A percentile compares a stretch with the other conserved stretches of the same genome.
Evolutionary conservation across 2,329 filamentous ascomycete species (phyloP).

Genomic region (Pseudomassariella vexata): DNA sequence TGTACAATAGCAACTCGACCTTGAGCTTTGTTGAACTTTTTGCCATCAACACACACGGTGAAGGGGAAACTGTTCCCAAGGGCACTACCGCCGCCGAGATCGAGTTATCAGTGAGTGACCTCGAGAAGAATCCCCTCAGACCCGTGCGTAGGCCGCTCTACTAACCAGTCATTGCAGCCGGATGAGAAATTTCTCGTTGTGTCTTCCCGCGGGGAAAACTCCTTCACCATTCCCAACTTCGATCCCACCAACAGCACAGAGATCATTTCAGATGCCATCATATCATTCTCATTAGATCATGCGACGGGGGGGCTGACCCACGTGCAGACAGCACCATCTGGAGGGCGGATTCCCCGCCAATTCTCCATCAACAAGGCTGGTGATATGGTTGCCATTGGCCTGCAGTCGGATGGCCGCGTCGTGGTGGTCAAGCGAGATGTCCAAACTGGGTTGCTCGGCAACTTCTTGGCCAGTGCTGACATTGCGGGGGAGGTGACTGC

Average conservation of each 20-base stretch:
- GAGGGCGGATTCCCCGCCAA: constrained; percentile 61
- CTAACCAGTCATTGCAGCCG: constrained; percentile 39
- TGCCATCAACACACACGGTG: constrained; percentile 41
- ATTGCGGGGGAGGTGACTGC: constrained; percentile 39
- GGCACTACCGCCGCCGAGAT: constrained; percentile 50
- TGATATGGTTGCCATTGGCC: constrained; percentile 57
- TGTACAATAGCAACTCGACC: constrained; percentile 36
- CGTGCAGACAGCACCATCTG: constrained; percentile 54
- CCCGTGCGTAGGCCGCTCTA: background rate
- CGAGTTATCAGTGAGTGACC: constrained; percentile 49
- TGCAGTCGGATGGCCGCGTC: constrained; percentile 56
- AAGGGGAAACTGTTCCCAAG: constrained; percentile 30
- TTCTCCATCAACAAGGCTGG: constrained; percentile 63
- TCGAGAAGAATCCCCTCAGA: background rate
- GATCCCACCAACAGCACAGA: constrained; percentile 34
- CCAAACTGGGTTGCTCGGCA: constrained; percentile 49
- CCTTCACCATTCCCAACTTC: constrained; percentile 43
- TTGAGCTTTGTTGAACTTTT: constrained; percentile 42
- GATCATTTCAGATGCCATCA: constrained; percentile 57
- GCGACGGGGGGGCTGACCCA: constrained; percentile 49
- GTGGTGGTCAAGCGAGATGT: constrained; percentile 57
- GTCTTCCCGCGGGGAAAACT: constrained; percentile 60
- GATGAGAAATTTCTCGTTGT: constrained; percentile 59
- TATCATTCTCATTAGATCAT: constrained; percentile 52
- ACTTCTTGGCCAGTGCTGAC: constrained; percentile 34